These are phyloP conservation scores for Didymella pomorum DNA, from an alignment of 2,329 filamentous ascomycete genomes.

Conservation along the genomic window DNA sequence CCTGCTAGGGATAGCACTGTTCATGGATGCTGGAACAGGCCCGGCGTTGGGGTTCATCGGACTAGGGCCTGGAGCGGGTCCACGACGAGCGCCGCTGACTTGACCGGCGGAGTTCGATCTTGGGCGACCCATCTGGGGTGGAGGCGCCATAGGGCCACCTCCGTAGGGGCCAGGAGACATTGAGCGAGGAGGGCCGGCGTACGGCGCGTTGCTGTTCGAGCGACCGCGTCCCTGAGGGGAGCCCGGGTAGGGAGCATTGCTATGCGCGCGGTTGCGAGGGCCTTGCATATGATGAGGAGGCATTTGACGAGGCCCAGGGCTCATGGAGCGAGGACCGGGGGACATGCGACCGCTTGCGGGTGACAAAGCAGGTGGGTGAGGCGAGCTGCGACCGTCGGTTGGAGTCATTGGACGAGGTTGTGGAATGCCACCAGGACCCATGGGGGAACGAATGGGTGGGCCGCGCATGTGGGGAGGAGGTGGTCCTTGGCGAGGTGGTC, in stretches of 20 bases:
- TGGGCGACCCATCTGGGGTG: conserved; percentile 45
- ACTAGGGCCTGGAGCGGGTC: conserved; percentile 46
- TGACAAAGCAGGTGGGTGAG: conserved; percentile 56
- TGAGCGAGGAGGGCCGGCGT: conserved; percentile 46
- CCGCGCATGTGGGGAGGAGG: conserved; percentile 51
- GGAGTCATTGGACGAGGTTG: conserved; percentile 55
- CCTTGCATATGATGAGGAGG: conserved; percentile 35
- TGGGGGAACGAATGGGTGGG: conserved; percentile 41
- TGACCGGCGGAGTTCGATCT: conserved; percentile 51
- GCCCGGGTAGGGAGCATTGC: conserved; percentile 47
- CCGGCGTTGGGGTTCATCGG: conserved; percentile 40
- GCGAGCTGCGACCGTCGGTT: conserved; percentile 54
- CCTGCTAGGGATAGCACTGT: conserved; percentile 47
- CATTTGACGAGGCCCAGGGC: conserved; percentile 47
- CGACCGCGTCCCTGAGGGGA: conserved; percentile 35
- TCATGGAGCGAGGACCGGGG: conserved; percentile 42
- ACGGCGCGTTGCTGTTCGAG: conserved; percentile 51
- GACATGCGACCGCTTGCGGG: conserved; percentile 48
- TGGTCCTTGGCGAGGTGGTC: conserved; percentile 62
- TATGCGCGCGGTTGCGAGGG: conserved; percentile 45
- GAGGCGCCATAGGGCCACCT: conserved; percentile 44
- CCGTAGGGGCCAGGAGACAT: conserved; percentile 53
- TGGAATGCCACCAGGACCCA: conserved; percentile 43
- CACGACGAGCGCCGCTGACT: conserved; percentile 37
- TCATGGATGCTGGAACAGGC: conserved; percentile 8